These are phyloP conservation scores for Microstroma glucosiphilum DNA, from an alignment of 1,284 basidiomycete species.

Conservation along the genomic window DNA sequence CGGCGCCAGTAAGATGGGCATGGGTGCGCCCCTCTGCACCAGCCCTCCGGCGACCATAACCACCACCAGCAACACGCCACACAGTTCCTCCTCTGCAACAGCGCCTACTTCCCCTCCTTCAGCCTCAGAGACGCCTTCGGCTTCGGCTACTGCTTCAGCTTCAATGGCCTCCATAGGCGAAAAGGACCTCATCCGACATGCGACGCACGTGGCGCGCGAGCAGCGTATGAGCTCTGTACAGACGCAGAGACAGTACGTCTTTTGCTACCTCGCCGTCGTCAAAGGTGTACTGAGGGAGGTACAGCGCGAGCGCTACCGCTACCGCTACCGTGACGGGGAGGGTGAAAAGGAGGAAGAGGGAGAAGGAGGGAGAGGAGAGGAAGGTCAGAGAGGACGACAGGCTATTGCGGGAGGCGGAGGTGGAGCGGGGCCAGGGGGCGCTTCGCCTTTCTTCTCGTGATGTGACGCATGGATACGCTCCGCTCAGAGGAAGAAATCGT, in stretches of 20 bases:
- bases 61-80: neutral
- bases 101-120: neutral
- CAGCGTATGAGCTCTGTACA: slow-evolving; percentile 49
- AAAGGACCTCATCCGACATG: slow-evolving; percentile 23
- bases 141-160: neutral
- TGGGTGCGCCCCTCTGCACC: neutral
- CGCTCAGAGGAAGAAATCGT: too few species aligned
- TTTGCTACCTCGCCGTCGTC: slow-evolving; percentile 40
- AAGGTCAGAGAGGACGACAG: too few species aligned
- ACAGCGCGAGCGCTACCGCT: slow-evolving; percentile 10
- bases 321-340: too few species aligned
- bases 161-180: neutral
- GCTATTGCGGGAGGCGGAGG: too few species aligned
- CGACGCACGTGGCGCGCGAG: slow-evolving; percentile 33
- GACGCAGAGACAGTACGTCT: slow-evolving; percentile 46
- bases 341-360: neutral
- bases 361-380: too few species aligned
- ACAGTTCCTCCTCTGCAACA: neutral
- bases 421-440: too few species aligned
- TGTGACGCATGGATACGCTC: too few species aligned
- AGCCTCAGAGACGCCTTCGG: neutral
- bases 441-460: too few species aligned
- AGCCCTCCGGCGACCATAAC: neutral
- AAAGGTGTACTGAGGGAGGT: slow-evolving; percentile 33
- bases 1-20: neutral